Evolutionary conservation across 106 monocot species (phyloP).

Genomic region (Narthecium ossifragum): DNA sequence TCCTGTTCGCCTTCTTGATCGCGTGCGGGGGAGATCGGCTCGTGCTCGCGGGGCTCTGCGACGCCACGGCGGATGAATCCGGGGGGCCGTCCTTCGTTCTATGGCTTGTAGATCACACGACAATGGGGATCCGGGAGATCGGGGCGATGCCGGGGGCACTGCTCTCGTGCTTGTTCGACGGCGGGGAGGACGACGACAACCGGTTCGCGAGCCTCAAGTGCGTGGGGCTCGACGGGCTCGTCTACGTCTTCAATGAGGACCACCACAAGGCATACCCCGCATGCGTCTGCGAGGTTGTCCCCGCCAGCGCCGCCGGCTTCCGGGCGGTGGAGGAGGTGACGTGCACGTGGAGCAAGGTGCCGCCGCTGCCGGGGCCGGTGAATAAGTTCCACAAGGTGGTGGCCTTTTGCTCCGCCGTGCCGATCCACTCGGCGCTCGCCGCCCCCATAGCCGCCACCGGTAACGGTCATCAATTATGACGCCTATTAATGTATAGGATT

Average conservation of each 20-base stretch:
- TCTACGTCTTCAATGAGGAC: slow-evolving; percentile 61
- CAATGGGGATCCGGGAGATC: slow-evolving; percentile 15
- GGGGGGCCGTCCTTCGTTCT: slow-evolving; percentile 27
- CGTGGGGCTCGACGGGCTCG: slow-evolving; percentile 40
- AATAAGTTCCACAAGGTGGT: slow-evolving; percentile 50
- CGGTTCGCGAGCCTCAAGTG: slow-evolving; percentile 55
- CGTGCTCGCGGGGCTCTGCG: slow-evolving; percentile 45
- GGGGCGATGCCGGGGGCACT: slow-evolving; percentile 38
- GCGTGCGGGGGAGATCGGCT: slow-evolving; percentile 25
- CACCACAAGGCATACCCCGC: slow-evolving; percentile 40
- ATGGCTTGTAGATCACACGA: slow-evolving; percentile 29
- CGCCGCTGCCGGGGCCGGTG: slow-evolving; percentile 28
- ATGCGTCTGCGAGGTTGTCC: slow-evolving; percentile 47
- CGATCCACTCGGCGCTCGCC: slow-evolving; percentile 21
- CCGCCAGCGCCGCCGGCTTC: too few species aligned
- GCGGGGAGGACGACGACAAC: slow-evolving; percentile 33
- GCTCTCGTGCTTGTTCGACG: slow-evolving; percentile 28
- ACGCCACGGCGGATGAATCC: slow-evolving; percentile 5
- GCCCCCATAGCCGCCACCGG: too few species aligned
- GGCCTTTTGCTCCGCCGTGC: slow-evolving; percentile 47
- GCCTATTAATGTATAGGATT: too few species aligned
- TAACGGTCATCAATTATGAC: too few species aligned
- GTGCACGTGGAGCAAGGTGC: slow-evolving; percentile 40
- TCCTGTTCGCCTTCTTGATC: slow-evolving; percentile 35
- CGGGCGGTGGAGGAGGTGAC: not conserved